These are phyloP conservation scores for Tricholoma sp. DNA, from an alignment of 768 basidiomycete genomes.

Conservation along the genomic window DNA sequence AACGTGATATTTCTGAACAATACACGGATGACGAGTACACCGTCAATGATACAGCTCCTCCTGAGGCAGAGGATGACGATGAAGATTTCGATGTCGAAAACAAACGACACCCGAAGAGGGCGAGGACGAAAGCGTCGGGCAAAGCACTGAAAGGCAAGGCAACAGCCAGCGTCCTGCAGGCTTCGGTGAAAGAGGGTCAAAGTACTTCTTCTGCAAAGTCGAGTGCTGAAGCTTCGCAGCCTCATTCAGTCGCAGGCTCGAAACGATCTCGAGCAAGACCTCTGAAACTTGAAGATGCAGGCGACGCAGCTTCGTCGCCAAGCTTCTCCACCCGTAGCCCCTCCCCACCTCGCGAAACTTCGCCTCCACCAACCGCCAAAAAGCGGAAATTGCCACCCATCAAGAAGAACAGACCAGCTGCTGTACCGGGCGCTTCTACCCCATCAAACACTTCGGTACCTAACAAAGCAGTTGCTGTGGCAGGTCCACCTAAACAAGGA, in stretches of 20 bases:
- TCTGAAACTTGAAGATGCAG: background rate
- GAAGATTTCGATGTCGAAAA: conserved; percentile 20
- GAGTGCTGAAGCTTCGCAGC: background rate
- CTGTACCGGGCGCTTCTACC: conserved; percentile 19
- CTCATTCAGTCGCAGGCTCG: background rate
- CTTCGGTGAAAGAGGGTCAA: background rate
- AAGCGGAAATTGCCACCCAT: conserved; percentile 59
- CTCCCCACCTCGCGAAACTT: conserved; percentile 26
- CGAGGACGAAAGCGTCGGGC: background rate
- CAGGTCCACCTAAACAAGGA: conserved; percentile 22
- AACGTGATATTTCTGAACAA: conserved; percentile 17
- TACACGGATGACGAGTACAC: conserved; percentile 20
- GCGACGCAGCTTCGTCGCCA: conserved; percentile 1
- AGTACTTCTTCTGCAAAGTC: background rate
- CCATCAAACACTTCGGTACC: conserved; percentile 17
- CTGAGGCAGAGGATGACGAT: conserved; percentile 29
- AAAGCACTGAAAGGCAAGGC: background rate
- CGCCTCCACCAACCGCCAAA: conserved; percentile 22
- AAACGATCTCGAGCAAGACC: background rate
- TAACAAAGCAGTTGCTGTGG: conserved; percentile 22
- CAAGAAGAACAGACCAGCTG: conserved; percentile 52
- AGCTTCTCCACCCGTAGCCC: conserved; percentile 21
- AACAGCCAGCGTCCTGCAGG: background rate
- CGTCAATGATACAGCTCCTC: conserved; percentile 10
- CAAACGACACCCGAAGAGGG: background rate